Evolutionary conservation across 331 rosid genomes (phyloP).

Genomic region (Quercus tomentella): DNA sequence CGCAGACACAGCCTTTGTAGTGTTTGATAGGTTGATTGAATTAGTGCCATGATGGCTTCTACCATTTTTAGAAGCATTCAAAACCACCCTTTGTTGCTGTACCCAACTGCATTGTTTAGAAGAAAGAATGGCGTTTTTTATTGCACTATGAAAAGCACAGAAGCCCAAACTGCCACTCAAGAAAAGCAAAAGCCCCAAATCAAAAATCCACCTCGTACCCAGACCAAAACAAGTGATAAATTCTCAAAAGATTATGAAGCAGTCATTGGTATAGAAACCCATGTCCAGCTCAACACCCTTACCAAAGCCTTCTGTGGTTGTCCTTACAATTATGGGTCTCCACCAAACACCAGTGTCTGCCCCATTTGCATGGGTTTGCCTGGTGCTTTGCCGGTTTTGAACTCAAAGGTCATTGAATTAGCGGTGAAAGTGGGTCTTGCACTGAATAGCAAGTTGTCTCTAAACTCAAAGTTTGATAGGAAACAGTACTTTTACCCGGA

Average conservation of each 20-base stretch:
- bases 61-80: slow-evolving; percentile 59
- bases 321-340: slow-evolving; percentile 75
- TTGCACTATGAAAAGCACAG: slow-evolving; percentile 53
- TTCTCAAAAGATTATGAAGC: slow-evolving; percentile 69
- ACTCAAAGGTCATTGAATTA: slow-evolving; percentile 66
- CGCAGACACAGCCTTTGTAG: neutral
- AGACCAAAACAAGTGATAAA: slow-evolving; percentile 44
- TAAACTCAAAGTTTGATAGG: slow-evolving; percentile 90
- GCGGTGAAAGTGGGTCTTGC: slow-evolving; percentile 83
- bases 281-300: slow-evolving; percentile 84
- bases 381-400: slow-evolving; percentile 85
- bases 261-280: slow-evolving; percentile 83
- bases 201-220: slow-evolving; percentile 40
- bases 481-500: slow-evolving; percentile 93
- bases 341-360: slow-evolving; percentile 70
- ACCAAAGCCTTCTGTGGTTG: slow-evolving; percentile 90
- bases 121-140: slow-evolving; percentile 32
- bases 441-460: slow-evolving; percentile 73
- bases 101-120: slow-evolving; percentile 41
- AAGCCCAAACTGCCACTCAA: slow-evolving; percentile 56
- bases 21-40: slow-evolving; percentile 13
- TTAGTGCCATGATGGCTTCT: slow-evolving; percentile 47
- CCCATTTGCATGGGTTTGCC: slow-evolving; percentile 97
- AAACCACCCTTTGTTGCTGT: slow-evolving; percentile 42
- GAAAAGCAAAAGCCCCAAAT: slow-evolving; percentile 41